These are phyloP conservation scores for Curvularia eragrostidis DNA, from an alignment of 2,329 filamentous ascomycete species.

Conservation along the genomic window DNA sequence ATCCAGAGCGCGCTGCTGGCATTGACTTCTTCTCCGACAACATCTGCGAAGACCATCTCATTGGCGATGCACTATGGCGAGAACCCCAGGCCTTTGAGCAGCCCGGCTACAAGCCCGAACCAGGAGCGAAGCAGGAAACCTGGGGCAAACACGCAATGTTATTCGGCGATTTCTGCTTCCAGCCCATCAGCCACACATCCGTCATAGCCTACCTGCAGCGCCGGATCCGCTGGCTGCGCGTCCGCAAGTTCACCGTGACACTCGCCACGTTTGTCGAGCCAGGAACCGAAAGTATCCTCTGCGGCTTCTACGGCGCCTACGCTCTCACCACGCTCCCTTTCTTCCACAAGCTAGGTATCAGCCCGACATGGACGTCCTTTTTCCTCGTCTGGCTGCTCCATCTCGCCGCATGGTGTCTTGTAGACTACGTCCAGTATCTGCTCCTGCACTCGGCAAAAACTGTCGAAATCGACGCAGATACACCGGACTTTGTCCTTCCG, in stretches of 20 bases:
- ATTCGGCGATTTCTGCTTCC: conserved; percentile 84
- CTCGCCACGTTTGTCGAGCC: conserved; percentile 91
- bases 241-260: conserved; percentile 91
- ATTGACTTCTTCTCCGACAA: conserved; percentile 94
- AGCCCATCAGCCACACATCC: conserved; percentile 85
- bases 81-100: conserved; percentile 52
- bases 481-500: conserved; percentile 73
- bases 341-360: conserved; percentile 63
- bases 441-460: conserved; percentile 76
- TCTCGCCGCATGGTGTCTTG: conserved; percentile 72
- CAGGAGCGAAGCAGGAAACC: conserved; percentile 43
- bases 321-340: conserved; percentile 76
- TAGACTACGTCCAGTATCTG: conserved; percentile 77
- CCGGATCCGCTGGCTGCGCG: conserved; percentile 86
- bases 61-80: conserved; percentile 90
- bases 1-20: conserved; percentile 63
- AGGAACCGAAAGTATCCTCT: conserved; percentile 86
- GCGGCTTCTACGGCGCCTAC: conserved; percentile 80
- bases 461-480: conserved; percentile 73
- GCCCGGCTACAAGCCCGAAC: conserved; percentile 29
- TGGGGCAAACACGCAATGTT: conserved; percentile 83
- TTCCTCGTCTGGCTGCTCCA: conserved; percentile 69
- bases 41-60: conserved; percentile 97
- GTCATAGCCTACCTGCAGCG: conserved; percentile 78
- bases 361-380: conserved; percentile 73